Evolutionary conservation across 768 basidiomycete genomes (phyloP), one percentile per base, ranked within the genome.

Genomic region (Termitomyces sp.): DNA sequence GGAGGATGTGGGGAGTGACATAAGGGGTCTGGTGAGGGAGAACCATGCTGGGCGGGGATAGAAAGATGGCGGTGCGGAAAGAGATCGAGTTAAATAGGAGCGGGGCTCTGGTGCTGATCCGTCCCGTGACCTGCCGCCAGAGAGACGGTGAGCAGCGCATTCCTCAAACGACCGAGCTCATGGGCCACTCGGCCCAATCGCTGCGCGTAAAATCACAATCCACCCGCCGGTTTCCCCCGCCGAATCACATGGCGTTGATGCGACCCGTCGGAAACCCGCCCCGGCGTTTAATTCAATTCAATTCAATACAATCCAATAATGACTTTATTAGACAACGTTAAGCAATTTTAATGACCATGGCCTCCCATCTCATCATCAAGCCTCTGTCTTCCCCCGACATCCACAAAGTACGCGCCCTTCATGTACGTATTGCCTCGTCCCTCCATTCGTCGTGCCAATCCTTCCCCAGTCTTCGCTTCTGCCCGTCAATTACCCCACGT

Each of bases 1-100:
- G 90, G 68, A 90, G 85, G 73, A 92, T 92, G 72, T 91, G 89
- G 34, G 91, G 91, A 61, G 91, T 92, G 52, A 91, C 88, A 68
- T 92, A 90, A 64, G 90, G 91, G 9, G 90, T 91, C 42, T 85
- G 80, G 68, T 86, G 82, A 50, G 83, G 76, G 68, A 81, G 78
- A 62, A 84, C 82, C 88, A 89, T 89, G 63, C 63, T 82, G 72
- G 59, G 25, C 50, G 34, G 55, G 48, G 58, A 65, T 62, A 60
- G 58, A 58, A 56, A 50, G 58, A 53, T 51, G 59, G 53, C 53
- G 39, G 59, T 50, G 60, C 57, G 59, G 55, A 61, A 55, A 48
- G 5, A 41, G 39, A 9, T 35, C 55, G 51, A 35, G 50, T 57
- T 63, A 66, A 60, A 57, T 59, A 67, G 59, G 61, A 62, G 63